Evolutionary conservation across 257 asterid genomes (phyloP).

Genomic region (Osmanthus fragrans): DNA sequence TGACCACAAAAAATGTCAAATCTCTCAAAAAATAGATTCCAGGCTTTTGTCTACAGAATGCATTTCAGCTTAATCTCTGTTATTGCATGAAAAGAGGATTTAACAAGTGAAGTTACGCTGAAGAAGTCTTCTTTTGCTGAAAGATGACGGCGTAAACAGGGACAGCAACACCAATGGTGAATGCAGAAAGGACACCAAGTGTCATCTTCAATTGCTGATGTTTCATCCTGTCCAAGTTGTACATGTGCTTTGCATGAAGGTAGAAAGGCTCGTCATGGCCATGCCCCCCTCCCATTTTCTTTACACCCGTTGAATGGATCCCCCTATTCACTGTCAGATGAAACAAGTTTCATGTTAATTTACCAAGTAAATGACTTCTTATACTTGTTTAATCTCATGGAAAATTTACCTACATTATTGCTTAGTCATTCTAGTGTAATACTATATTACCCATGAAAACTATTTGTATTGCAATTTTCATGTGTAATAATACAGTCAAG

Average conservation of each 20-base stretch:
- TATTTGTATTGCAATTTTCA: too few species aligned
- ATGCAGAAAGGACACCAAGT: constrained; percentile 46
- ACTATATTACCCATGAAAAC: neutral
- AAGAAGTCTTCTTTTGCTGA: constrained; percentile 82
- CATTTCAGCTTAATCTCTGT: constrained; percentile 18
- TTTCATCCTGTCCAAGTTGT: constrained; percentile 83
- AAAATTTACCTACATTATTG: too few species aligned
- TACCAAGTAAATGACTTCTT: too few species aligned
- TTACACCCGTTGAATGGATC: constrained; percentile 63
- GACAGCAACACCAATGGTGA: constrained; percentile 63
- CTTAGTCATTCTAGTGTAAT: neutral
- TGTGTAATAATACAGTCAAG: too few species aligned
- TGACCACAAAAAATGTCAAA: neutral
- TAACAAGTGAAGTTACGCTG: constrained; percentile 42
- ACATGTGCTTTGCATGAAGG: constrained; percentile 91
- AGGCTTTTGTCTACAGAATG: constrained; percentile 27
- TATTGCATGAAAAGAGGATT: constrained; percentile 30
- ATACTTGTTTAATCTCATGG: neutral
- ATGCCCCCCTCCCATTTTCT: constrained; percentile 86
- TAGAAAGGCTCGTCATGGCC: constrained; percentile 80
- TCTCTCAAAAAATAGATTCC: constrained; percentile 15
- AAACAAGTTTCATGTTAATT: too few species aligned
- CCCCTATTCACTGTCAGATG: constrained; percentile 51
- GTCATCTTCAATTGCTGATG: constrained; percentile 56
- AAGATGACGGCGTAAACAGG: constrained; percentile 72